phyloP scores from a whole-genome alignment of 768 basidiomycete genomes.

The Mycena crocata region DNA sequence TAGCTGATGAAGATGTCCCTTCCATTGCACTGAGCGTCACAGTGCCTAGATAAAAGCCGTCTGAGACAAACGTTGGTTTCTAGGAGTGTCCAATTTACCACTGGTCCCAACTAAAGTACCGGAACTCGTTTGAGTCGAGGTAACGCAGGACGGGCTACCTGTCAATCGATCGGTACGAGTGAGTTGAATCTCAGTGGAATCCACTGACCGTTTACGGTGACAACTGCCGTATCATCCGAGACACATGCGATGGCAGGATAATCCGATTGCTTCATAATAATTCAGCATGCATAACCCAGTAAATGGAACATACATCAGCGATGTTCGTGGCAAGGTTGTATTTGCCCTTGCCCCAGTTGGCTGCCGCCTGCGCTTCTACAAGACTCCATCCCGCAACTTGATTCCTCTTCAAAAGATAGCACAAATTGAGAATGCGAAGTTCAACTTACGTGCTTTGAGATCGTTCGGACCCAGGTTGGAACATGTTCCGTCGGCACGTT shows the following conservation, averaged over 20 bases:
- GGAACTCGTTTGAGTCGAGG: constrained; percentile 12
- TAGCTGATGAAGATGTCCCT: constrained; percentile 12
- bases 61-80: neutral
- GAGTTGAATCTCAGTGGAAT: neutral
- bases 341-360: constrained; percentile 16
- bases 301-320: neutral
- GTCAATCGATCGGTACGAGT: neutral
- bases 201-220: neutral
- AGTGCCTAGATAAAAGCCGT: neutral
- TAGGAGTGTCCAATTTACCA: neutral
- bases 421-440: neutral
- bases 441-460: constrained; percentile 15
- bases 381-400: constrained; percentile 18
- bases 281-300: neutral
- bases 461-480: constrained; percentile 13
- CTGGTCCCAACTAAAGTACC: constrained; percentile 24
- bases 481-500: constrained; percentile 18
- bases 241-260: constrained; percentile 24
- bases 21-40: constrained; percentile 17
- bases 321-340: constrained; percentile 26
- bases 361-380: constrained; percentile 2
- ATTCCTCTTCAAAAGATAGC: neutral
- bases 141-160: constrained; percentile 18
- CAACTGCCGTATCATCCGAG: constrained; percentile 2
- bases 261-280: constrained; percentile 6